Evolutionary conservation across 805 yeast species (phyloP).

Genomic region (Ogataea haglerorum): DNA sequence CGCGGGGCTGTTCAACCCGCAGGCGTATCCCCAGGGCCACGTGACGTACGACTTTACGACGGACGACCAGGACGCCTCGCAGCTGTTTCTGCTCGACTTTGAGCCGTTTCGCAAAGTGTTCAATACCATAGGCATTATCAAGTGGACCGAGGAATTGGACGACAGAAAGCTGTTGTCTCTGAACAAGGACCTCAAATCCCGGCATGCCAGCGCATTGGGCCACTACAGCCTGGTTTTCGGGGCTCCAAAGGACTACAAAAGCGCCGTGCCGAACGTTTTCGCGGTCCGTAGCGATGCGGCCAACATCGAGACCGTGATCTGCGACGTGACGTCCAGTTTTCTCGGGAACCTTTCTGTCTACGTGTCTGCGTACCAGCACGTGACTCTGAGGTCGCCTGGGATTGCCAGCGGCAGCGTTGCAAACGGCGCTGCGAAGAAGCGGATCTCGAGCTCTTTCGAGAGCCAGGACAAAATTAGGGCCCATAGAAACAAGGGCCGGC

Average conservation of each 20-base stretch:
- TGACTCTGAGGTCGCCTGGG: slow-evolving; percentile 81
- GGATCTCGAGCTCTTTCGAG: slow-evolving; percentile 31
- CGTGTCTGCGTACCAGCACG: slow-evolving; percentile 71
- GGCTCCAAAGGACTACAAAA: slow-evolving; percentile 30
- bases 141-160: slow-evolving; percentile 27
- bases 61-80: slow-evolving; percentile 43
- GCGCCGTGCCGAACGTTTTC: slow-evolving; percentile 11
- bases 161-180: slow-evolving; percentile 27
- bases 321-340: slow-evolving; percentile 68
- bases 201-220: slow-evolving; percentile 50
- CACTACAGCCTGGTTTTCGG: slow-evolving; percentile 57
- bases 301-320: slow-evolving; percentile 58
- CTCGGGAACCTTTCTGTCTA: slow-evolving; percentile 61
- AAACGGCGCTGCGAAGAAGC: slow-evolving; percentile 25
- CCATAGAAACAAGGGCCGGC: slow-evolving; percentile 63
- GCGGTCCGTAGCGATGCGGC: slow-evolving; percentile 17
- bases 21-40: slow-evolving; percentile 76
- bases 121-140: slow-evolving; percentile 48
- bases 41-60: slow-evolving; percentile 56
- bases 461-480: slow-evolving; percentile 34
- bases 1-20: slow-evolving; percentile 71
- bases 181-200: slow-evolving; percentile 39
- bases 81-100: slow-evolving; percentile 73
- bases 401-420: slow-evolving; percentile 29
- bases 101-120: slow-evolving; percentile 85